Evolutionary conservation across 1,284 basidiomycete genomes (phyloP), one percentile per base, ranked within the genome.

Genomic region (Xerocomus minutiporus): DNA sequence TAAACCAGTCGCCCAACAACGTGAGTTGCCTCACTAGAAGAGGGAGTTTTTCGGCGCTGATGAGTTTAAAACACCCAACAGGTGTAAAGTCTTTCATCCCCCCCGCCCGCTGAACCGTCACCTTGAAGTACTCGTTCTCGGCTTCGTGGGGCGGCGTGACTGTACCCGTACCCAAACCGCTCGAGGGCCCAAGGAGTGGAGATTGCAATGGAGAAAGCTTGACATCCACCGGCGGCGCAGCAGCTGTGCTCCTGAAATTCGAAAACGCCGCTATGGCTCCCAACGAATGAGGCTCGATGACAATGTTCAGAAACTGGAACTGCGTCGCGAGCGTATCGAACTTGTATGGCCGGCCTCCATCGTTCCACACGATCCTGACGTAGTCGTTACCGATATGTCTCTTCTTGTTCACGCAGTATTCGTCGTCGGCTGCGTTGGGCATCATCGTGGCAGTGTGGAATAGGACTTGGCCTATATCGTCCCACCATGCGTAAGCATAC

Each of bases 401-500:
- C 70, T 97, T 97, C 75, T 98, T 98, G 75, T 83, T 80, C 55
- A 82, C 86, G 65, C 80, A 86, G 47, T 82, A 77, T 0, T 82
- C 81, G 64, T 93, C 88, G 50, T 80, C 70, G 6, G 78, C 67
- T n/a, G 75, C 70, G 48, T 84, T 88, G 2, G 97, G 97, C 97
- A 99, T 99, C 73, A 99, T 84, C 1, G 97, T 99, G 2, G 96
- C 91, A 1, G 93, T 89, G 71, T 99, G 97, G 70, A 93, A 99
- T 49, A 97, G 80, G 54, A 97, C 84, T 67, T 99, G 97, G 15
- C 89, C 87, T 42, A 97, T 95, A 64, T 97, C 94, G 70, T 99
- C 94, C 88, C 93, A 95, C 95, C 96, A 99, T 0, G 95, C 94
- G 65, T 99, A 99, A 0, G 93, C 91, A 64, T 93, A 96, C 70